Conservation (phyloP, 2,329 filamentous ascomycete species). For the Trichoderma atrobrunneum region DNA sequence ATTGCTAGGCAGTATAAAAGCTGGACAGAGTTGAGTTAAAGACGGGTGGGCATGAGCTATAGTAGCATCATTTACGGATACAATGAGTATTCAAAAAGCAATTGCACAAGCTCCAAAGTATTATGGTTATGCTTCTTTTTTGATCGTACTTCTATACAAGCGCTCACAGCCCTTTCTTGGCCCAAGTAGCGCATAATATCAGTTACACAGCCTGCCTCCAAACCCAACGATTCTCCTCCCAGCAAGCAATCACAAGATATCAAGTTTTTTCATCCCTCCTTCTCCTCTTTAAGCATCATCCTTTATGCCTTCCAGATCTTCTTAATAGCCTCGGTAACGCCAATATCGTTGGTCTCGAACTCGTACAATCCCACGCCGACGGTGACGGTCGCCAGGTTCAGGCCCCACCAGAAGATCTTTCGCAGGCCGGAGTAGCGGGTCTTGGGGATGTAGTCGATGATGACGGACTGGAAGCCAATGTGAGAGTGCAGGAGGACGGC, state of each 20-base stretch:
- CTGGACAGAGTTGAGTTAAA: background rate
- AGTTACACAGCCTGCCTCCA: background rate
- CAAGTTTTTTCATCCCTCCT: background rate
- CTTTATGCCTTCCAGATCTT: conserved; percentile 78
- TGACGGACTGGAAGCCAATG: conserved; percentile 86
- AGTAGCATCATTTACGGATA: background rate
- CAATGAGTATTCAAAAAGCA: background rate
- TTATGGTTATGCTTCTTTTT: conserved; percentile 1
- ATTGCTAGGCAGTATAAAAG: background rate
- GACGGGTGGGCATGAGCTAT: background rate
- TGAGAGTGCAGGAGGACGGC: conserved; percentile 88
- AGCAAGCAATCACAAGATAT: background rate
- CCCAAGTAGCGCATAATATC: conserved; percentile 5
- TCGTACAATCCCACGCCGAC: conserved; percentile 91
- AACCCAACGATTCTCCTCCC: background rate
- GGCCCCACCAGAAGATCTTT: conserved; percentile 69
- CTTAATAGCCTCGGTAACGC: conserved; percentile 84
- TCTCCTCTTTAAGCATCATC: conserved; percentile 21
- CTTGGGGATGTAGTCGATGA: conserved; percentile 87
- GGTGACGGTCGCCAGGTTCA: conserved; percentile 74
- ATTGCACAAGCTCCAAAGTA: background rate
- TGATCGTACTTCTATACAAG: conserved; percentile 24
- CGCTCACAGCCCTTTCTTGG: background rate
- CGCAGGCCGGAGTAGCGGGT: conserved; percentile 65
- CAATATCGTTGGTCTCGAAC: conserved; percentile 98